Evolutionary conservation across 805 yeast genomes (phyloP), one percentile per base, ranked within the genome.

Genomic region (Metschnikowia kofuensis): DNA sequence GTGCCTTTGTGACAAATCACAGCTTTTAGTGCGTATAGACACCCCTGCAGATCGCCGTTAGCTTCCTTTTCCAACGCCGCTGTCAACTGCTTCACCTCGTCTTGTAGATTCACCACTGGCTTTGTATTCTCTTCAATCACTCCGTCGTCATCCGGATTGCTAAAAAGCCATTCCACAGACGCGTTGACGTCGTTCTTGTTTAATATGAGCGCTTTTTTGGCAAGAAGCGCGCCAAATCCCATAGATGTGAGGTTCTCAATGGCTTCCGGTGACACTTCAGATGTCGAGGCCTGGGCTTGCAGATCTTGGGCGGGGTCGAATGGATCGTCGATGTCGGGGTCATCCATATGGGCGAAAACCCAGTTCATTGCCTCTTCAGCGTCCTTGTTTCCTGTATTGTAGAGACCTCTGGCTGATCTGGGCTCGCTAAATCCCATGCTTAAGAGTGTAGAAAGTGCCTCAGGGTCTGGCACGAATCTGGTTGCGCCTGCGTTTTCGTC

Each of bases 111-210:
- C 49, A 62, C 52, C 2, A 29, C 51, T 0, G 66, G 56, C 38
- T 44, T 50, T 36, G 30, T 36, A 41, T 28, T 36, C 4, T 72
- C 70, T 2, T 72, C 69, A 4, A 85, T 55, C 7, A 65, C 75
- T 4, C 91, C 95, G 57, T 83, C 79, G 65, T 87, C 96, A 52
- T 87, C 87, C 10, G 95, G 89, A 61, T 92, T 79, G 26, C 70
- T 69, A 62, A 94, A 94, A 7, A 94, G 76, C 98, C 98, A 94
- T 51, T 90, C 97, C 5, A 90, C 86, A 4, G 98, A 87, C 1
- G 80, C 79, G 57, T 87, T 91, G 2, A 84, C 70, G 59, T 86
- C 85, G 28, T 80, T 79, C 7, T 70, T 67, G 56, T 78, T 84
- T 44, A 84, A 54, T 15, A 77, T 48, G 38, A 94, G 69, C 0